phyloP scores from a whole-genome alignment of 2,329 filamentous ascomycete species.

The Apiospora sp. region DNA sequence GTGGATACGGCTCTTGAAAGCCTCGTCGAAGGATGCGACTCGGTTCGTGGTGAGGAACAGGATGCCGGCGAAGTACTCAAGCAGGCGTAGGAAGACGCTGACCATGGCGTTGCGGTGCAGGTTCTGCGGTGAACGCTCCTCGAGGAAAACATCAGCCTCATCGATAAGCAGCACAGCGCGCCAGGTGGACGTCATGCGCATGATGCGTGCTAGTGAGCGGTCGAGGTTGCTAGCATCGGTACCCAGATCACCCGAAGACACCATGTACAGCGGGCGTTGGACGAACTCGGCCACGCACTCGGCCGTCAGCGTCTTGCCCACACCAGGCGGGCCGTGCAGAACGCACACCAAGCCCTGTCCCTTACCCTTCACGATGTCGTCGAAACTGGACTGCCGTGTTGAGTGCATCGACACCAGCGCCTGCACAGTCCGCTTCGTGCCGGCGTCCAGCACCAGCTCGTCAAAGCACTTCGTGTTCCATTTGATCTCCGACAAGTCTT shows the following conservation, averaged over 20 bases:
- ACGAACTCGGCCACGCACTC: conserved; percentile 47
- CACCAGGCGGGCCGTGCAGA: conserved; percentile 53
- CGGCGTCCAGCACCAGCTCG: conserved; percentile 56
- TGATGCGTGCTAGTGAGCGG: conserved; percentile 33
- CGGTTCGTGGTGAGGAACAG: conserved; percentile 37
- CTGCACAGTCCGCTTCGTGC: conserved; percentile 59
- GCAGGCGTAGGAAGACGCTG: conserved; percentile 32
- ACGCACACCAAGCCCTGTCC: conserved; percentile 52
- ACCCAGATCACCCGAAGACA: conserved; percentile 43
- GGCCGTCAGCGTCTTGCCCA: conserved; percentile 49
- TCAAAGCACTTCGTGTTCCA: conserved; percentile 60
- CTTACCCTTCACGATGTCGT: conserved; percentile 33
- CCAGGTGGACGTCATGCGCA: conserved; percentile 52
- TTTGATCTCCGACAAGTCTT: conserved; percentile 51
- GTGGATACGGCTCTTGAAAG: conserved; percentile 37
- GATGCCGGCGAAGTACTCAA: conserved; percentile 35
- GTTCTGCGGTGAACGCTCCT: conserved; percentile 40
- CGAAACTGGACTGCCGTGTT: neutral
- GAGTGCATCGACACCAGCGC: conserved; percentile 45
- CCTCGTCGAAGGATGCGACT: conserved; percentile 34
- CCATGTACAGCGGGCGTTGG: conserved; percentile 43
- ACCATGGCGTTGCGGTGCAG: conserved; percentile 33
- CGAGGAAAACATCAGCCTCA: conserved; percentile 44
- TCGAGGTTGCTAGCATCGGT: conserved; percentile 37
- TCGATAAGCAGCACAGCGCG: conserved; percentile 44